Percentiles rank a stretch among this genome's conserved stretches.
Conservation (phyloP, 2,329 filamentous ascomycete species). For the Chaetomium sp. region DNA sequence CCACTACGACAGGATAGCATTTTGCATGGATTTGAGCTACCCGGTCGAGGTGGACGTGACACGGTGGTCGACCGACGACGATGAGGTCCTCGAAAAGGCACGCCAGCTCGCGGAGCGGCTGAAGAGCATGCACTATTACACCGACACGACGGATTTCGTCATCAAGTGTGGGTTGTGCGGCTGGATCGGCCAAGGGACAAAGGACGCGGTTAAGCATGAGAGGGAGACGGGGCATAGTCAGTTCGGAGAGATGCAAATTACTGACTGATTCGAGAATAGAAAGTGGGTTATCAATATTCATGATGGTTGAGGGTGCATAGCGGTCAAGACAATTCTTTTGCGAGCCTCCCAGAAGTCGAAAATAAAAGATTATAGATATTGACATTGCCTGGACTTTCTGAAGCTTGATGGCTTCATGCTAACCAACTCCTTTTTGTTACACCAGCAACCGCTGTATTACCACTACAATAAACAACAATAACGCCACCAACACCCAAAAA, state of each 20-base stretch:
- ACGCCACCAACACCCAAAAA: background rate
- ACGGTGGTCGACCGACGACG: constrained; percentile 56
- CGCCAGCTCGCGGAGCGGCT: constrained; percentile 66
- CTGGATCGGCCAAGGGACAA: constrained; percentile 68
- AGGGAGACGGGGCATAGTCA: constrained; percentile 60
- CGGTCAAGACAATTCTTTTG: background rate
- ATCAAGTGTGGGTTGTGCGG: constrained; percentile 77
- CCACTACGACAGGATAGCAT: constrained; percentile 87
- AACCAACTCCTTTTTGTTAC: background rate
- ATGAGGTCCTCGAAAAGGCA: constrained; percentile 72
- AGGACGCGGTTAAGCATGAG: constrained; percentile 60
- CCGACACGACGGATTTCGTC: constrained; percentile 78
- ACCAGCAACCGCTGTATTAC: background rate
- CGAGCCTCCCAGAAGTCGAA: background rate
- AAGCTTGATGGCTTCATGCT: background rate
- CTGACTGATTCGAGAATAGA: constrained; percentile 12
- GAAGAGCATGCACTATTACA: constrained; percentile 76
- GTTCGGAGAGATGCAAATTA: constrained; percentile 43
- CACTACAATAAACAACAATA: background rate
- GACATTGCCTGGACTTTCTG: background rate
- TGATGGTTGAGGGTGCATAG: background rate
- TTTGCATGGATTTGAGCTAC: constrained; percentile 61
- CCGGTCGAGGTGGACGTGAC: constrained; percentile 74
- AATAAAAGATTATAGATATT: background rate
- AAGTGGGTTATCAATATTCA: background rate